These are phyloP conservation scores for Citrus glauca DNA, from an alignment of 345 rosid genomes.

Conservation along the genomic window DNA sequence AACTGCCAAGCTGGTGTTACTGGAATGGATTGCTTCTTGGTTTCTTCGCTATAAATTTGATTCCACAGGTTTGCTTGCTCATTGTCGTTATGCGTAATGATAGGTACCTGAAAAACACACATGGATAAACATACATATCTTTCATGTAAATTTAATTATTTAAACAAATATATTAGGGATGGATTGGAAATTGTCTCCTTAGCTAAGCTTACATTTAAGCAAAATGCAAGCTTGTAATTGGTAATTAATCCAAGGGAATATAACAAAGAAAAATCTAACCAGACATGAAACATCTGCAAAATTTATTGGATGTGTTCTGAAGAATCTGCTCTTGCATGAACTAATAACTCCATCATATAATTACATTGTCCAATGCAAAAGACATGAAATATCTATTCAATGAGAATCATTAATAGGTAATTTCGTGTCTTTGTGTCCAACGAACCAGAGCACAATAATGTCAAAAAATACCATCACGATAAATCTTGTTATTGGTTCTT, in stretches of 20 bases:
- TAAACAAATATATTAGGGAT: background rate
- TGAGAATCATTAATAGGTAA: background rate
- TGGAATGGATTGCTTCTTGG: conserved; percentile 72
- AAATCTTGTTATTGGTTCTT: background rate
- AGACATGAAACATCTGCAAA: too few relatives aligned
- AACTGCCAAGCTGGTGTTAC: conserved; percentile 91
- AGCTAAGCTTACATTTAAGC: background rate
- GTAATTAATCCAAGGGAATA: background rate
- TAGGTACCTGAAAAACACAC: conserved; percentile 60
- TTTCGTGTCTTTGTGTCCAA: background rate
- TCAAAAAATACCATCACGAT: background rate
- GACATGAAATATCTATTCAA: background rate
- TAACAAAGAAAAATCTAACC: background rate
- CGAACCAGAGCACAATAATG: background rate
- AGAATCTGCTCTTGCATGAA: background rate
- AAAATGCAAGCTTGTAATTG: background rate
- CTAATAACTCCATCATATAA: background rate
- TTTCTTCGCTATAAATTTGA: conserved; percentile 81
- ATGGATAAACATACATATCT: background rate
- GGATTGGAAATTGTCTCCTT: background rate
- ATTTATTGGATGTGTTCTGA: background rate
- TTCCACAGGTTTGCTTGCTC: conserved; percentile 85
- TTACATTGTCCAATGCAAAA: background rate
- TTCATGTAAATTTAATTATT: background rate
- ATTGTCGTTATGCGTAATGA: conserved; percentile 68